A percentile compares a stretch with the other conserved stretches of the same genome.
phyloP scores from a whole-genome alignment of 2,329 filamentous ascomycete genomes.

The Pseudomassariella vexata region DNA sequence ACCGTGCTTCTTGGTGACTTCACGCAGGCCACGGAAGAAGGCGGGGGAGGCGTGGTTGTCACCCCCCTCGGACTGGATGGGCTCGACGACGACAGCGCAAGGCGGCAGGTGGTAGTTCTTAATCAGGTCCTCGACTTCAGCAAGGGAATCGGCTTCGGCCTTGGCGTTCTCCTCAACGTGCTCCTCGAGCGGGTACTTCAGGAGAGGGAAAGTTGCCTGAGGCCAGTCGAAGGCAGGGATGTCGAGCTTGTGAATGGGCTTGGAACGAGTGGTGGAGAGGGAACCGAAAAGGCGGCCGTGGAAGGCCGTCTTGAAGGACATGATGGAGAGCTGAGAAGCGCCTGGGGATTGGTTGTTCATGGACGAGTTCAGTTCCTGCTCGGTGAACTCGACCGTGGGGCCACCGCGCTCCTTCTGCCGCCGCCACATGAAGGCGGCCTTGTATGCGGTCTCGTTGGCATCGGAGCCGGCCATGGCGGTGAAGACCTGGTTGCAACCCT shows the following conservation, averaged over 20 bases:
- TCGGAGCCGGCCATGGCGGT: constrained; percentile 86
- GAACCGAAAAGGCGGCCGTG: constrained; percentile 86
- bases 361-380: constrained; percentile 64
- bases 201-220: constrained; percentile 75
- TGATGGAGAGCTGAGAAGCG: constrained; percentile 72
- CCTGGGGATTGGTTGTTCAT: constrained; percentile 81
- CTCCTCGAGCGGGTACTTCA: constrained; percentile 83
- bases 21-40: constrained; percentile 82
- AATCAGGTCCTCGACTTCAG: constrained; percentile 78
- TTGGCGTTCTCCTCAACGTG: constrained; percentile 74
- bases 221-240: constrained; percentile 96
- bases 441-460: constrained; percentile 91
- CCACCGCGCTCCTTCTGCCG: constrained; percentile 78
- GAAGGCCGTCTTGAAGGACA: constrained; percentile 85
- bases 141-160: constrained; percentile 74
- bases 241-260: constrained; percentile 91
- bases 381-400: constrained; percentile 68
- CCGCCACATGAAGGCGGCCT: constrained; percentile 92
- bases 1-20: constrained; percentile 69
- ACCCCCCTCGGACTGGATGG: constrained; percentile 88
- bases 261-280: constrained; percentile 83
- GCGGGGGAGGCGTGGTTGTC: constrained; percentile 87
- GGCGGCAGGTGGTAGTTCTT: constrained; percentile 73
- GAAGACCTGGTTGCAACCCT: constrained; percentile 82
- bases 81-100: constrained; percentile 79